These are phyloP conservation scores for Mucor lusitanicus DNA, from an alignment of 371 early-diverging fungal genomes.

Conservation along the genomic window DNA sequence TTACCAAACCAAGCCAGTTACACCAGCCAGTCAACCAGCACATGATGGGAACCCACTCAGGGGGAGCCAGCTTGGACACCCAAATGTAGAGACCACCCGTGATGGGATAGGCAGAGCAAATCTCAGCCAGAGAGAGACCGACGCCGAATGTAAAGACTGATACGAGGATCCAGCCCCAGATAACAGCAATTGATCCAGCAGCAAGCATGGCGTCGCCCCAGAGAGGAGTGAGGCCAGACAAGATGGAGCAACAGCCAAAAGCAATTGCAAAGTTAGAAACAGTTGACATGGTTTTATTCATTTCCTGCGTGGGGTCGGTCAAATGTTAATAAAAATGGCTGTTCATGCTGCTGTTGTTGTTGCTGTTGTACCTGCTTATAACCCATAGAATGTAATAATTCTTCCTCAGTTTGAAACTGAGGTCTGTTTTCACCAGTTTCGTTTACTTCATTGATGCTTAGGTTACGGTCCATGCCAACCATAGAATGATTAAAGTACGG, in stretches of 20 bases:
- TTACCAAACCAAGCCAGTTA: constrained; percentile 58
- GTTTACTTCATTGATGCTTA: constrained; percentile 26
- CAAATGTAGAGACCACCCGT: constrained; percentile 66
- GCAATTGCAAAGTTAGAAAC: constrained; percentile 68
- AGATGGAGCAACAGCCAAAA: constrained; percentile 62
- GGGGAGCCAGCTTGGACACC: constrained; percentile 58
- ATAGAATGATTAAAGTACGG: constrained; percentile 6
- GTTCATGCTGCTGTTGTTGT: no score
- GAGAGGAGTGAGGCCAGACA: constrained; percentile 63
- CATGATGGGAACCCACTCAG: constrained; percentile 57
- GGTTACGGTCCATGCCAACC: constrained; percentile 33
- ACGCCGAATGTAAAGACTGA: constrained; percentile 64
- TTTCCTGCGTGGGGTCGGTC: constrained; percentile 44
- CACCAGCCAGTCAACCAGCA: constrained; percentile 62
- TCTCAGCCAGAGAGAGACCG: constrained; percentile 73
- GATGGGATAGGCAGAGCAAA: constrained; percentile 72
- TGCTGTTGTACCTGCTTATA: constrained; percentile 52
- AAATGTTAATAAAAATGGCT: no score
- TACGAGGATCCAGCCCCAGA: constrained; percentile 73
- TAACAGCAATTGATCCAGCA: constrained; percentile 69
- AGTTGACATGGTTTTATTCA: constrained; percentile 65
- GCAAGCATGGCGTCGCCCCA: constrained; percentile 63
- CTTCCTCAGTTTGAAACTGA: constrained; percentile 40
- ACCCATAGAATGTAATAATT: constrained; percentile 54
- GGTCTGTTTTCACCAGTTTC: constrained; percentile 32